Evolutionary conservation across 1,139 yeast species (phyloP).

Genomic region (Diutina pseudorugosa): DNA sequence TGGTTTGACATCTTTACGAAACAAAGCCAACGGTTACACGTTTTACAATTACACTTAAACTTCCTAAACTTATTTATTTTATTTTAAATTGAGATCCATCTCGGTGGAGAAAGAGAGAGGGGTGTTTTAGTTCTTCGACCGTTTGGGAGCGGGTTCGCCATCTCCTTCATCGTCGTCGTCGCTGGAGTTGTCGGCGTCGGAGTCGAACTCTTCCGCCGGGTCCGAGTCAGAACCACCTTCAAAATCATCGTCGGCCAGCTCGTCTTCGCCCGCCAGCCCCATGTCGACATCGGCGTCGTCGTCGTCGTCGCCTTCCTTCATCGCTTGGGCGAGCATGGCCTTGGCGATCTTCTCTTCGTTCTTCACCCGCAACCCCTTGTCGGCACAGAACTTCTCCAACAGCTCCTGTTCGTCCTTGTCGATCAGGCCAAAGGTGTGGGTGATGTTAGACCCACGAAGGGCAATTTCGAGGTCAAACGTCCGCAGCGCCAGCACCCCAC

Average conservation of each 20-base stretch:
- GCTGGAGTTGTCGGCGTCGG: constrained; percentile 43
- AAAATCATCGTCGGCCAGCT: constrained; percentile 58
- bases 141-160: constrained; percentile 1
- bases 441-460: constrained; percentile 51
- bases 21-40: no score
- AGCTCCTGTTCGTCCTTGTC: constrained; percentile 81
- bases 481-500: constrained; percentile 65
- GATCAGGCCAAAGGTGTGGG: constrained; percentile 81
- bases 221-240: constrained; percentile 52
- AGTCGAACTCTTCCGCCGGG: constrained; percentile 82
- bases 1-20: no score
- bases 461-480: constrained; percentile 86
- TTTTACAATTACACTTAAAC: no score
- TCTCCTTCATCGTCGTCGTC: constrained; percentile 22
- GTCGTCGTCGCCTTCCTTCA: constrained; percentile 54
- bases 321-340: constrained; percentile 63
- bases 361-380: constrained; percentile 69
- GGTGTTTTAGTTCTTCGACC: background rate
- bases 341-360: constrained; percentile 87
- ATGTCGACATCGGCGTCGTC: constrained; percentile 47
- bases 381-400: constrained; percentile 63
- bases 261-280: constrained; percentile 64
- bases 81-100: no score
- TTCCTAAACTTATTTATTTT: no score
- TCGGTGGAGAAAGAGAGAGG: no score